These are phyloP conservation scores for Macadamia integrifolia DNA, from an alignment of 164 flowering plant species.

Conservation along the genomic window DNA sequence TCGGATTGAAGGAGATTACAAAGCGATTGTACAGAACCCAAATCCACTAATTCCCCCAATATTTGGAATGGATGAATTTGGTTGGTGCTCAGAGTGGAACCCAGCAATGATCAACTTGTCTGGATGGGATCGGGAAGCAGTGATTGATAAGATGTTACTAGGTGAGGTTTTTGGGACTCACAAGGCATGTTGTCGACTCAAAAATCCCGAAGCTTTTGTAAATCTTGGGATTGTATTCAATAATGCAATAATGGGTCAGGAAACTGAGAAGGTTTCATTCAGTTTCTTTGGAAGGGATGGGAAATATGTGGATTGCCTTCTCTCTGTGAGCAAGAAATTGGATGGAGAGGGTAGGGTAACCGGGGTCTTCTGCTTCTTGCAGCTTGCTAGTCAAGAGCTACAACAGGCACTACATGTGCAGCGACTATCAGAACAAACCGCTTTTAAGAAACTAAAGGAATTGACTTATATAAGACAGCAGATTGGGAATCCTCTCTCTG, in stretches of 20 bases:
- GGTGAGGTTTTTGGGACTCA: constrained; percentile 90
- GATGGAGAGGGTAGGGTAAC: constrained; percentile 68
- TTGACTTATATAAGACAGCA: constrained; percentile 82
- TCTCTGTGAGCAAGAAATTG: constrained; percentile 74
- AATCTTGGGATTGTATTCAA: constrained; percentile 74
- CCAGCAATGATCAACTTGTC: constrained; percentile 75
- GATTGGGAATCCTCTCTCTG: constrained; percentile 76
- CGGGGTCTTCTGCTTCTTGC: constrained; percentile 96
- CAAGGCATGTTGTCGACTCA: constrained; percentile 71
- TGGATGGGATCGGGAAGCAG: constrained; percentile 68
- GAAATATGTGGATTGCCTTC: constrained; percentile 74
- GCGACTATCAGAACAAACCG: constrained; percentile 73
- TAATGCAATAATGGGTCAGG: constrained; percentile 69
- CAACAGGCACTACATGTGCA: constrained; percentile 92
- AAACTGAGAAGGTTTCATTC: constrained; percentile 70
- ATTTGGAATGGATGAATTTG: constrained; percentile 90
- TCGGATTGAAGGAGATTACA: constrained; percentile 93
- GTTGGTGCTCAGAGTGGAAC: constrained; percentile 99
- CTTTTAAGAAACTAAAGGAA: constrained; percentile 61
- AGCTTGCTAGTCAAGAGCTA: constrained; percentile 86
- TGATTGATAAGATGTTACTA: constrained; percentile 79
- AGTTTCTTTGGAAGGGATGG: constrained; percentile 70
- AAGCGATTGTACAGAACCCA: constrained; percentile 82
- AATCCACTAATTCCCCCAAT: constrained; percentile 90
- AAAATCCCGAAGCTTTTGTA: constrained; percentile 75